These are phyloP conservation scores for Plasmopara halstedii DNA, from an alignment of 352 stramenopile genomes.

Conservation along the genomic window DNA sequence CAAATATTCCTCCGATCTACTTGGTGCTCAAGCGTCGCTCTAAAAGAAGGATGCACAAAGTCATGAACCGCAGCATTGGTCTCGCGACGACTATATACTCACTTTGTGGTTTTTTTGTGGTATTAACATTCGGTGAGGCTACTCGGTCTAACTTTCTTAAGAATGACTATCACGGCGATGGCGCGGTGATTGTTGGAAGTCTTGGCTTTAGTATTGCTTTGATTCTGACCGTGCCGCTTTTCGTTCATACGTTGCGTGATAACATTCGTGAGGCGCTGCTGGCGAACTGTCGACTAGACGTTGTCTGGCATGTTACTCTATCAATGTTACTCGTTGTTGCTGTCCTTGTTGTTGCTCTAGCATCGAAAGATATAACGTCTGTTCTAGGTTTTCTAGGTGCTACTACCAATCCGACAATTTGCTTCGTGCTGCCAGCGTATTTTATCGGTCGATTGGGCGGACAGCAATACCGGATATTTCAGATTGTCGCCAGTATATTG, in stretches of 20 bases:
- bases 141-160: conserved; percentile 83
- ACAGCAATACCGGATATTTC: conserved; percentile 29
- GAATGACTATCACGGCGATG: conserved; percentile 79
- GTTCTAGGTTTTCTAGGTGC: conserved; percentile 77
- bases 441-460: conserved; percentile 55
- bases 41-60: conserved; percentile 81
- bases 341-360: conserved; percentile 55
- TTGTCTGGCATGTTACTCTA: conserved; percentile 40
- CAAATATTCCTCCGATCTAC: conserved; percentile 86
- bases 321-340: conserved; percentile 45
- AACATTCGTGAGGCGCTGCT: conserved; percentile 71
- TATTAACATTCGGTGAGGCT: conserved; percentile 76
- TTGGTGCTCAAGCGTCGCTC: conserved; percentile 81
- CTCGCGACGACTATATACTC: conserved; percentile 68
- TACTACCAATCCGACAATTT: conserved; percentile 84
- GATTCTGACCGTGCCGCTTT: conserved; percentile 78
- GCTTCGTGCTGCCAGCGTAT: conserved; percentile 80
- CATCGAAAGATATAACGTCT: conserved; percentile 69
- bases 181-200: conserved; percentile 53
- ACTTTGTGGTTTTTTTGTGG: conserved; percentile 74
- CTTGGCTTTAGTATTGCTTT: conserved; percentile 78
- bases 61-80: conserved; percentile 80
- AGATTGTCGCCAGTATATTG: conserved; percentile 36
- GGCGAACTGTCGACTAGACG: conserved; percentile 37
- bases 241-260: conserved; percentile 78